Evolutionary conservation across 345 rosid species (phyloP).

Genomic region (Citrus hindsii): DNA sequence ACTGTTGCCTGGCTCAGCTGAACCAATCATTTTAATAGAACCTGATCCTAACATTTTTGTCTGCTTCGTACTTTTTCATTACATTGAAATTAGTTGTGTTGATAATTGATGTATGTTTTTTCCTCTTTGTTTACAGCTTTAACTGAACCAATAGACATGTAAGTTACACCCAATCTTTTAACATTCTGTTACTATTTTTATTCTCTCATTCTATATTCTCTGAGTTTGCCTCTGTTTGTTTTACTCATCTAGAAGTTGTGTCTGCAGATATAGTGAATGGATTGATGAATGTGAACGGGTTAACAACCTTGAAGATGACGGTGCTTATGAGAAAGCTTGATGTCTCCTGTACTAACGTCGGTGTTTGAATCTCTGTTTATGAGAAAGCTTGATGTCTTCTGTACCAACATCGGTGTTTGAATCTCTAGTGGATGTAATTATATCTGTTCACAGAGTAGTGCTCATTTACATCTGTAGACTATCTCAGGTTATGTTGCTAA

Average conservation of each 20-base stretch:
- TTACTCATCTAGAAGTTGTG: neutral
- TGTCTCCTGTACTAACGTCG: neutral
- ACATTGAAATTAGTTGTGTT: neutral
- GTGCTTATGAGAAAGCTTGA: constrained; percentile 30
- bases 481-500: neutral
- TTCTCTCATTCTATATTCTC: neutral
- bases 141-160: constrained; percentile 89
- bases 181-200: neutral
- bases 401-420: neutral
- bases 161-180: constrained; percentile 29
- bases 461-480: neutral
- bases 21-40: too few relatives aligned
- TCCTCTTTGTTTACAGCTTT: constrained; percentile 58
- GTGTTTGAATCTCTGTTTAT: constrained; percentile 22
- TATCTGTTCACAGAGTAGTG: neutral
- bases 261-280: constrained; percentile 92
- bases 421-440: constrained; percentile 5
- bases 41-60: neutral
- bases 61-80: neutral
- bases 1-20: neutral
- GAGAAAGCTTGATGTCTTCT: constrained; percentile 5
- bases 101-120: neutral
- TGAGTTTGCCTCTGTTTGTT: neutral
- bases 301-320: constrained; percentile 61
- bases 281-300: constrained; percentile 94